Conservation (phyloP, 257 asterid genomes). For the Verbena officinalis region DNA sequence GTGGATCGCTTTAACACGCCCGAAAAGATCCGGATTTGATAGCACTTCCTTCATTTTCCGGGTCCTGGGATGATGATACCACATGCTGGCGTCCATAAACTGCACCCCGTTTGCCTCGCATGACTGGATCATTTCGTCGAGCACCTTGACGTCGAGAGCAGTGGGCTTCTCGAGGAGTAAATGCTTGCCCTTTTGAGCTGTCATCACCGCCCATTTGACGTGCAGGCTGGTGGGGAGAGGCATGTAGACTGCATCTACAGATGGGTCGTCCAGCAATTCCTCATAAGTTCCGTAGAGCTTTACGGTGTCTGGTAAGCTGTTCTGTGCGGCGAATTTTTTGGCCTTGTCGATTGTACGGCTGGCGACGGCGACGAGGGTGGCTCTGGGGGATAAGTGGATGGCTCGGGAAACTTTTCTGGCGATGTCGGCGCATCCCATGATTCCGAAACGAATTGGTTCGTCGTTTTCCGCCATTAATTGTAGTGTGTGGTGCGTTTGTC, state of each 20-base stretch:
- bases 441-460: constrained; percentile 63
- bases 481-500: not conserved
- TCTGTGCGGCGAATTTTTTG: constrained; percentile 47
- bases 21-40: constrained; percentile 45
- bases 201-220: constrained; percentile 66
- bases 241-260: constrained; percentile 76
- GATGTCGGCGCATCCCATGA: constrained; percentile 79
- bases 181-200: constrained; percentile 72
- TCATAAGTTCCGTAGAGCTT: constrained; percentile 63
- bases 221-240: constrained; percentile 83
- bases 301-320: constrained; percentile 45
- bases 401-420: constrained; percentile 77
- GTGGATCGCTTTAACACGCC: constrained; percentile 66
- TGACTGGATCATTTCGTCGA: constrained; percentile 57
- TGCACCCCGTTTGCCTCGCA: constrained; percentile 65
- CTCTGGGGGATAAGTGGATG: constrained; percentile 52
- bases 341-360: constrained; percentile 76
- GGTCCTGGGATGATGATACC: constrained; percentile 95
- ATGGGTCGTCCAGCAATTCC: constrained; percentile 67
- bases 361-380: constrained; percentile 62
- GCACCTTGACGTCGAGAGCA: constrained; percentile 55
- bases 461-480: constrained; percentile 44
- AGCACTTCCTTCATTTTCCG: constrained; percentile 58
- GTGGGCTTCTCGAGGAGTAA: constrained; percentile 79
- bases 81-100: constrained; percentile 91